Base-by-base conservation (phyloP, 2,329 filamentous ascomycete species). In the Ascochyta fabae region DNA sequence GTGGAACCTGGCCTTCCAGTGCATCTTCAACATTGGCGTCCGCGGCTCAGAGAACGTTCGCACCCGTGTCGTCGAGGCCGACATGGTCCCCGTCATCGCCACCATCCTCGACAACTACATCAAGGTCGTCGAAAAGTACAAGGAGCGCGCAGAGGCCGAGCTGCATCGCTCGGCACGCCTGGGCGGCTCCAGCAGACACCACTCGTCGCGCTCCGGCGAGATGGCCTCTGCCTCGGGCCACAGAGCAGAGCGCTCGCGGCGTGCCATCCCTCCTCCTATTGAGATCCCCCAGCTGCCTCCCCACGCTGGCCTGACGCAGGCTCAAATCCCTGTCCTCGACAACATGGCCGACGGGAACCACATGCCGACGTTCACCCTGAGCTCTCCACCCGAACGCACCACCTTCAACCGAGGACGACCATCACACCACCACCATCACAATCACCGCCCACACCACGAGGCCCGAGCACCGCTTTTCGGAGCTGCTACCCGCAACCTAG, bases 101-200 rank as follows among this genome's bases (percentile, higher is more conserved):
- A 98, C 95, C 43, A 96, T 99, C 49, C 86, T 99, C 58, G 92
- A 97, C 79, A 98, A 98, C 78, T 99, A 99, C 78, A 94, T 97
- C 79, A 92, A 96, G 73, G 92, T 97, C 57, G 88, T 97, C 62
- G 94, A 98, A 68, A 94, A 92, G 77, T 91, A 90, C 73, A 89
- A 91, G 59, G 91, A 95, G 73, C 91, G 91, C 78, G 88, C 88
- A 27, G 92, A 96, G 72, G 84, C 86, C 50, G 95, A 96, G 70
- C 83, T 87, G 68, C 90, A 91, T 68, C 83, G 76, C 36, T 79
- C 86, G 66, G 80, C 83, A 40, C 75, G 77, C 27, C 67, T 78
- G 38, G 74, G 72, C 52, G 59, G 70, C 26, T 75, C 74, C 12
- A 69, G 69, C 61, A 67, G 75, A 56, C 75, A 76, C 59, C 75